Evolutionary conservation across 768 basidiomycete genomes (phyloP), one percentile per base, ranked within the genome.

Genomic region (Leccinum broughii): DNA sequence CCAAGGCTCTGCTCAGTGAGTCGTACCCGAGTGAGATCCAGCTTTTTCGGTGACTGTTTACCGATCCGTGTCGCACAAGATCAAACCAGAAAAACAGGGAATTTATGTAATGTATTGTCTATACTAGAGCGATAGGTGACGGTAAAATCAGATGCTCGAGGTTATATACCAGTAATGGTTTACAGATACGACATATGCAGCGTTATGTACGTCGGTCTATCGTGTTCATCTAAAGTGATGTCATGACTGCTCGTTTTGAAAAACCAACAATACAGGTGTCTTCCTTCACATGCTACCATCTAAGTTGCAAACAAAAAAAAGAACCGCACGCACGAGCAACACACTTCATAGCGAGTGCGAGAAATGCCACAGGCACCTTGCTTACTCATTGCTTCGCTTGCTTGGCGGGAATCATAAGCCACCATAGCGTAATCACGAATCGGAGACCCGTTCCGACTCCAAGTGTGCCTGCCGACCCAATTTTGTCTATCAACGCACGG

Each of bases 381-480:
- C 20, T 15, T 26, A n/a, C 32, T 59, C 51, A 67, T 11, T 54
- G 48, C 54, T 58, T 65, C 17, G 56, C 3, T 10, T 62, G 58
- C 58, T 68, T 75, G 48, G 61, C 62, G 0, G 85, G 87, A 2
- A 89, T 78, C 64, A 89, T 81, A 2, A 89, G 67, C 90, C 90
- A 92, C 59, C 79, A 80, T 3, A 88, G 41, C 6, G 86, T 74
- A 60, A 90, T 77, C 61, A 90, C 59, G 48, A 89, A 64, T 10
- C 90, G 80, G 55, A 92, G 62, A 13, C 84, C 89, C 0, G 84
- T 78, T 3, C 81, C 87, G 51, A 92, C 76, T 5, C 87, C 89
- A n/a, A 92, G 78, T 0, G 89, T 79, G 1, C 79, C 82, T 0
- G 86, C 83, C 0, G 85, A 77, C 32, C 89, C 89, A 39, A 89